Conservation (phyloP, 257 asterid species). For the Anisodus acutangulus region DNA sequence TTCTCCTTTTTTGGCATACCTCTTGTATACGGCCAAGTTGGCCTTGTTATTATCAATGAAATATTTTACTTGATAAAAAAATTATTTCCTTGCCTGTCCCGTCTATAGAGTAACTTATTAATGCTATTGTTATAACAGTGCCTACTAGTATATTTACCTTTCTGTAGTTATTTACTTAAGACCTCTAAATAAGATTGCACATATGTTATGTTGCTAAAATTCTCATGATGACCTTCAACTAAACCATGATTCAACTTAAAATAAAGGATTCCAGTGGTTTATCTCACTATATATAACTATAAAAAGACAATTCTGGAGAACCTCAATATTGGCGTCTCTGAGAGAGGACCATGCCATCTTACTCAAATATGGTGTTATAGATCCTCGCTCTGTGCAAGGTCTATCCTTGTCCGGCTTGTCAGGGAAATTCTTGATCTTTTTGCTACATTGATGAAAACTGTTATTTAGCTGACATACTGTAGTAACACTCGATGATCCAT, state of each 20-base stretch:
- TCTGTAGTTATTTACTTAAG: neutral
- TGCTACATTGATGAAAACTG: neutral
- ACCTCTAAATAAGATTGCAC: neutral
- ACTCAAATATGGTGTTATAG: slow-evolving; percentile 24
- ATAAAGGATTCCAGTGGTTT: too few relatives aligned
- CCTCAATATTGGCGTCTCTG: neutral
- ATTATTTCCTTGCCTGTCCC: neutral
- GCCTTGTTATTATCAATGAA: too few relatives aligned
- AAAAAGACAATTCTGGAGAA: neutral
- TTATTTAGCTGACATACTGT: neutral
- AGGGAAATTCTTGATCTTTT: neutral
- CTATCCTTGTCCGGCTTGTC: neutral
- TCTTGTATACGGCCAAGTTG: too few relatives aligned
- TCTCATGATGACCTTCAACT: neutral
- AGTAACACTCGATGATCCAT: slow-evolving; percentile 7
- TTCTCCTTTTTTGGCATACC: too few relatives aligned
- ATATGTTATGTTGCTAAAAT: neutral
- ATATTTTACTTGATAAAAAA: too few relatives aligned
- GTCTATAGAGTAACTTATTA: neutral
- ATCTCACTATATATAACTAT: neutral
- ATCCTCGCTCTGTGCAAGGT: neutral
- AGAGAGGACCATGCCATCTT: slow-evolving; percentile 6
- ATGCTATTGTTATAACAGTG: neutral
- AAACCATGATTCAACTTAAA: neutral
- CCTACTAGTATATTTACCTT: slow-evolving; percentile 17